Base-by-base conservation (phyloP, 305 asterid species). In the Rubia peregrina region DNA sequence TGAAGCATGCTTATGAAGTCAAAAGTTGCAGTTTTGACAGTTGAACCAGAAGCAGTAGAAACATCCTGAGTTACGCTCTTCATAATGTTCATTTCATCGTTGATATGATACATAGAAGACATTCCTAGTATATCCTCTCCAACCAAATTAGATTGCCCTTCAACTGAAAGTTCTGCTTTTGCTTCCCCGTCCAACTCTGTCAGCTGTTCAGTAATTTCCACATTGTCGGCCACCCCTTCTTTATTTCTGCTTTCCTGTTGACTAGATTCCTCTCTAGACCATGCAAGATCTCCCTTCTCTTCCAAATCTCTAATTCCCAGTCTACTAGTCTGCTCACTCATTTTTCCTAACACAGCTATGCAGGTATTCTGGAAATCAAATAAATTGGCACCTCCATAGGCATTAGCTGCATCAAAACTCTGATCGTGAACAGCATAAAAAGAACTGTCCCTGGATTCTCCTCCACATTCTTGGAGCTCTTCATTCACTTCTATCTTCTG, bases 341-440 rank as follows among this genome's bases (percentile, higher is more conserved):
- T 61, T 71, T 76, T 60, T 51, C 75, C 73, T 51, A 80, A 62
- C 65, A 80, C 81, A 68, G 67, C 51, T 67, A 56, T 73, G 62
- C 76, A 76, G 49, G 78, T 63, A 74, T 84, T 88, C 76, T 71
- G 78, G 75, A 66, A 72, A 75, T 77, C 84, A 46, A 36, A 61
- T 65, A 66, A 61, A 26, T 51, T 62, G 73, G 74, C 71, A 79
- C 80, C 73, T 57, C 71, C 73, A 56, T 71, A 73, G 40, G 67
- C 59, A 59, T 69, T 65, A 55, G 59, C n/a, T 65, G 77, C 74
- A 85, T 77, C 80, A 81, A 71, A 60, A 79, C 78, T 69, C 61
- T 74, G 81, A 71, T 75, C 84, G 55, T 74, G 73, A 80, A 69
- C 76, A 80, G 72, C 80, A 59, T 71, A 81, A 76, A 76, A 44